Conservation (phyloP, 1,284 basidiomycete species). For the Ustilago lituana region DNA sequence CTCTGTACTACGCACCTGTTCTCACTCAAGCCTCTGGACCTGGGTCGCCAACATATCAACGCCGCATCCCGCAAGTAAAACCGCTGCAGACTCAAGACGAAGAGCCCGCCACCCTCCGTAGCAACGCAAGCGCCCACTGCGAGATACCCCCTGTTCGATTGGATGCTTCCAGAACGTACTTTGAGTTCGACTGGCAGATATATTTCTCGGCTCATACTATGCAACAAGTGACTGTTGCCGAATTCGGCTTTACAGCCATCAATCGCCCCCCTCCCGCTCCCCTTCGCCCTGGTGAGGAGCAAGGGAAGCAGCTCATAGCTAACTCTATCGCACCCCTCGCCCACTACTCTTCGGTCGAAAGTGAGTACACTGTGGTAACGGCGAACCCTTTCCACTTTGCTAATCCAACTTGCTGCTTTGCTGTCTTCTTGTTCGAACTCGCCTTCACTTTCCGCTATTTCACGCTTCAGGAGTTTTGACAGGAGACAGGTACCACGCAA, state of each 20-base stretch:
- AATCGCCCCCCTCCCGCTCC: background rate
- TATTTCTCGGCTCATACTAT: constrained; percentile 11
- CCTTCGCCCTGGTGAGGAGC: constrained; percentile 3
- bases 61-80: constrained; percentile 9
- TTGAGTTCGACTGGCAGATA: constrained; percentile 20
- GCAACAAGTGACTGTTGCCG: constrained; percentile 1
- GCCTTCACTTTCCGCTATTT: no score
- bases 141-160: constrained; percentile 7
- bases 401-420: no score
- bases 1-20: constrained; percentile 9
- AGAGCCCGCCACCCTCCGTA: background rate
- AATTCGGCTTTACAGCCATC: background rate
- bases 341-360: background rate
- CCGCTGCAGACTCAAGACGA: background rate
- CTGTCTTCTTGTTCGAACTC: no score
- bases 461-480: background rate
- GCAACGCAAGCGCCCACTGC: constrained; percentile 14
- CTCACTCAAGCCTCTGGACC: constrained; percentile 6
- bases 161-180: constrained; percentile 4
- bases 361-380: background rate
- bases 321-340: background rate
- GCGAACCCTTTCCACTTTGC: no score
- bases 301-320: constrained; percentile 6
- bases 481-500: constrained; percentile 9
- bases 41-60: background rate